Evolutionary conservation across 2,329 filamentous ascomycete genomes (phyloP).

Genomic region (Xylariaceae sp.): DNA sequence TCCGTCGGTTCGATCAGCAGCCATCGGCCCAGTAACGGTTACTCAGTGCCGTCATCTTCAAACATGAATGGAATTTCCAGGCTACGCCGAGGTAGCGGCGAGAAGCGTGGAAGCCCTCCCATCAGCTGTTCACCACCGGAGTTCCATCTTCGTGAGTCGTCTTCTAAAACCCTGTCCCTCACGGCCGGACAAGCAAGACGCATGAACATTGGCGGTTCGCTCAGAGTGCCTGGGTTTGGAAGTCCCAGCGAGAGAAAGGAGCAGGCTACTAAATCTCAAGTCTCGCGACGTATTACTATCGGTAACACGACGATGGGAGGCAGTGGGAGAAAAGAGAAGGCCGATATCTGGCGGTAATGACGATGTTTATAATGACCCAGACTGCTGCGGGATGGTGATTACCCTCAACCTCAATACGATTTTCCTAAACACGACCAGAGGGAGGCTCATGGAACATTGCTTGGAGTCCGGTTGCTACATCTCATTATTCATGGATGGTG

Average conservation of each 20-base stretch:
- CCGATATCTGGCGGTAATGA: slow-evolving; percentile 25
- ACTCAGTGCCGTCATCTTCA: slow-evolving; percentile 41
- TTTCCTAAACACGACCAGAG: not conserved
- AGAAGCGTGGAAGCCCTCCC: slow-evolving; percentile 51
- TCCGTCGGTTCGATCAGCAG: slow-evolving; percentile 40
- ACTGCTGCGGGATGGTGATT: not conserved
- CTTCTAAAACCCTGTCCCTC: slow-evolving; percentile 31
- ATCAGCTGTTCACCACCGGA: slow-evolving; percentile 50
- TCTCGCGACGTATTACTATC: slow-evolving; percentile 43
- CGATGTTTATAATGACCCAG: not conserved
- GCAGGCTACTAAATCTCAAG: slow-evolving; percentile 23
- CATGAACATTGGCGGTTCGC: slow-evolving; percentile 47
- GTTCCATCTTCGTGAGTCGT: slow-evolving; percentile 35
- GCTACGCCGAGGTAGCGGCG: slow-evolving; percentile 47
- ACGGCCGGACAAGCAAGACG: slow-evolving; percentile 54
- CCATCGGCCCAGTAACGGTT: slow-evolving; percentile 32
- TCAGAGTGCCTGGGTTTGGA: slow-evolving; percentile 17
- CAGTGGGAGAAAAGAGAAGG: slow-evolving; percentile 19
- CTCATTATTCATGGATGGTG: not conserved
- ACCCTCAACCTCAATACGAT: not conserved
- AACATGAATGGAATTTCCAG: slow-evolving; percentile 54
- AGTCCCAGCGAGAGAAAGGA: slow-evolving; percentile 25
- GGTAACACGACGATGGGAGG: slow-evolving; percentile 34
- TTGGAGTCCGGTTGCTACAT: slow-evolving; percentile 12
- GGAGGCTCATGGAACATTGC: slow-evolving; percentile 17